A percentile compares a stretch with the other conserved stretches of the same genome.
Evolutionary conservation across 352 stramenopile genomes (phyloP).

Genomic region (Lagenidium giganteum): DNA sequence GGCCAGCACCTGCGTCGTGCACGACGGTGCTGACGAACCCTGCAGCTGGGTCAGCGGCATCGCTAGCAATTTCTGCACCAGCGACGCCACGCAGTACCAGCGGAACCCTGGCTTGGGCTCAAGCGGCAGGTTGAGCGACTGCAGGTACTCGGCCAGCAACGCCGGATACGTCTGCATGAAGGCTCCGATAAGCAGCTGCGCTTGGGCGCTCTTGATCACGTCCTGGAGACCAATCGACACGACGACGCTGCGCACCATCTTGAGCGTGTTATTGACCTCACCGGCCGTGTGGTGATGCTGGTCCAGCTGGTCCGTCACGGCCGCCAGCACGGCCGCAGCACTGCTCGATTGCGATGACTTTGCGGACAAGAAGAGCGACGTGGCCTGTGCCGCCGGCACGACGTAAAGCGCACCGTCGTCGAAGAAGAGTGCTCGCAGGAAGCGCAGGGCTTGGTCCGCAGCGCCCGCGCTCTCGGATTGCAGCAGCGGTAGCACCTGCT

Average conservation of each 20-base stretch:
- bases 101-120: constrained; percentile 69
- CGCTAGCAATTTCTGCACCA: constrained; percentile 64
- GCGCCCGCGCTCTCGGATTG: constrained; percentile 45
- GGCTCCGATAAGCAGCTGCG: constrained; percentile 44
- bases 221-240: constrained; percentile 61
- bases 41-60: constrained; percentile 33
- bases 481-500: constrained; percentile 66
- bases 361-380: not conserved
- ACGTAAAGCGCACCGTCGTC: constrained; percentile 44
- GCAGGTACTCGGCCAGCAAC: constrained; percentile 52
- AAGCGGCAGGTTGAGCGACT: constrained; percentile 49
- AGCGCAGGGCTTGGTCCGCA: constrained; percentile 24
- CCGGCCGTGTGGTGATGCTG: too few relatives aligned
- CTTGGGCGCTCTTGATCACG: constrained; percentile 37
- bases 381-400: constrained; percentile 28
- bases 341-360: not conserved
- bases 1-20: constrained; percentile 41
- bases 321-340: not conserved
- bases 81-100: constrained; percentile 72
- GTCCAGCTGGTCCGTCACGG: not conserved
- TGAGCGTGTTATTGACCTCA: too few relatives aligned
- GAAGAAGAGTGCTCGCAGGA: constrained; percentile 64
- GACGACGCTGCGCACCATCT: constrained; percentile 65
- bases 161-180: constrained; percentile 64
- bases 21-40: constrained; percentile 24